A percentile compares a stretch with the other conserved stretches of the same genome.
These are phyloP conservation scores for Coffea eugenioides DNA, from an alignment of 257 asterid genomes.

Conservation along the genomic window DNA sequence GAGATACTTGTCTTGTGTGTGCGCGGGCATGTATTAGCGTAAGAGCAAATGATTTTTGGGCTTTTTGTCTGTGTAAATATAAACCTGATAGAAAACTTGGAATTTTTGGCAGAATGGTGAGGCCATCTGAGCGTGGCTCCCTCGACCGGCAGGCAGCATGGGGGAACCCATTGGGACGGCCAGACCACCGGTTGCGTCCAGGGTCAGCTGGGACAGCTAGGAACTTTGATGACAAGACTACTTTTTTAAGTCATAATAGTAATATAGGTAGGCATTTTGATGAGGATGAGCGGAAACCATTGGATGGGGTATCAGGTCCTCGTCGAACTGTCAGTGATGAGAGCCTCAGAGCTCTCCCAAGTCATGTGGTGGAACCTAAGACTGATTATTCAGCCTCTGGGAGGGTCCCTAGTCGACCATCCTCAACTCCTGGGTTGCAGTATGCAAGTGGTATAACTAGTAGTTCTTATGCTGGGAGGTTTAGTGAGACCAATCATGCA, in stretches of 20 bases:
- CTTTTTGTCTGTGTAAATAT: not conserved
- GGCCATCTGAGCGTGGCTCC: constrained; percentile 63
- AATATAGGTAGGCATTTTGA: constrained; percentile 81
- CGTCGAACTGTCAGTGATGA: constrained; percentile 76
- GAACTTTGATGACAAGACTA: constrained; percentile 68
- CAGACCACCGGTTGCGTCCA: constrained; percentile 71
- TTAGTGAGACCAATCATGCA: constrained; percentile 43
- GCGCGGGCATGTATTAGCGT: not conserved
- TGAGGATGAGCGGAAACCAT: constrained; percentile 94
- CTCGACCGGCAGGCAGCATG: constrained; percentile 66
- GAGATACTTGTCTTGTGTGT: not conserved
- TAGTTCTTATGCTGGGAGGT: constrained; percentile 54
- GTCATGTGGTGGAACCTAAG: constrained; percentile 46
- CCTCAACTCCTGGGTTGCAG: constrained; percentile 49
- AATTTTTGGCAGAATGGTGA: constrained; percentile 47
- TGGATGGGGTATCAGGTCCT: constrained; percentile 79
- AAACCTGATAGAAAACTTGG: not conserved
- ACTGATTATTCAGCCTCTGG: constrained; percentile 41
- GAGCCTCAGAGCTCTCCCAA: constrained; percentile 42
- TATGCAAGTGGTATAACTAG: constrained; percentile 38
- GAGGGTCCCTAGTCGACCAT: constrained; percentile 41
- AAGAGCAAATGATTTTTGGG: not conserved
- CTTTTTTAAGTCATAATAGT: constrained; percentile 50
- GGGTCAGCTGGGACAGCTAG: constrained; percentile 74
- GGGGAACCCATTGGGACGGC: constrained; percentile 67